Evolutionary conservation across 495 filamentous ascomycete species (phyloP).

Genomic region (Chaetomium cochliodes): DNA sequence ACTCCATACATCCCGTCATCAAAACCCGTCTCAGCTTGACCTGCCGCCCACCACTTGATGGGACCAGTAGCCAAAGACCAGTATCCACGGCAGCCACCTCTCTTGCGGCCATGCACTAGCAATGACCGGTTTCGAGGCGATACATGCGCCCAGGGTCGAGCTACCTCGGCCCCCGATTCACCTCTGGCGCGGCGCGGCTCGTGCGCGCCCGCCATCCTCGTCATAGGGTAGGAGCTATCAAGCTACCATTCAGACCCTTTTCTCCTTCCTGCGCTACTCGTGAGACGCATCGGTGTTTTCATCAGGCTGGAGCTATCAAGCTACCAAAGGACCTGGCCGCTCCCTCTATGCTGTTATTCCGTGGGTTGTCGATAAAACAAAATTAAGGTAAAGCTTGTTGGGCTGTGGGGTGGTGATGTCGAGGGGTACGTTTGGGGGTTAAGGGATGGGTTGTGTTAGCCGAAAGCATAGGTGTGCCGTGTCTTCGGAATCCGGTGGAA

Average conservation of each 20-base stretch:
- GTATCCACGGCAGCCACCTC: slow-evolving; percentile 22
- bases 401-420: slow-evolving; percentile 28
- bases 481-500: slow-evolving; percentile 10
- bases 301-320: slow-evolving; percentile 54
- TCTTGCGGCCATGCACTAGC: slow-evolving; percentile 34
- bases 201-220: slow-evolving; percentile 13
- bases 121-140: slow-evolving; percentile 27
- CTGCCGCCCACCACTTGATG: slow-evolving; percentile 34
- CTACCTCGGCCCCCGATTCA: slow-evolving; percentile 10
- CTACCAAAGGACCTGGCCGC: slow-evolving; percentile 46
- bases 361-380: slow-evolving; percentile 39
- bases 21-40: slow-evolving; percentile 17
- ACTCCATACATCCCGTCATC: slow-evolving; percentile 12
- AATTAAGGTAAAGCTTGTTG: slow-evolving; percentile 41
- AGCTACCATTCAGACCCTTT: slow-evolving; percentile 50
- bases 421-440: slow-evolving; percentile 20
- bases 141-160: slow-evolving; percentile 17
- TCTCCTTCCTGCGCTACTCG: slow-evolving; percentile 18
- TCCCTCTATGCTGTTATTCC: slow-evolving; percentile 33
- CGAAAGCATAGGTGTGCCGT: slow-evolving; percentile 30
- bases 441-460: slow-evolving; percentile 21
- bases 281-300: slow-evolving; percentile 23
- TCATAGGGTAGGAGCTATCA: slow-evolving; percentile 53
- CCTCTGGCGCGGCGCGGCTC: slow-evolving; percentile 23
- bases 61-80: slow-evolving; percentile 28